These are phyloP conservation scores for Salix suchowensis DNA, from an alignment of 345 rosid species.

Conservation along the genomic window DNA sequence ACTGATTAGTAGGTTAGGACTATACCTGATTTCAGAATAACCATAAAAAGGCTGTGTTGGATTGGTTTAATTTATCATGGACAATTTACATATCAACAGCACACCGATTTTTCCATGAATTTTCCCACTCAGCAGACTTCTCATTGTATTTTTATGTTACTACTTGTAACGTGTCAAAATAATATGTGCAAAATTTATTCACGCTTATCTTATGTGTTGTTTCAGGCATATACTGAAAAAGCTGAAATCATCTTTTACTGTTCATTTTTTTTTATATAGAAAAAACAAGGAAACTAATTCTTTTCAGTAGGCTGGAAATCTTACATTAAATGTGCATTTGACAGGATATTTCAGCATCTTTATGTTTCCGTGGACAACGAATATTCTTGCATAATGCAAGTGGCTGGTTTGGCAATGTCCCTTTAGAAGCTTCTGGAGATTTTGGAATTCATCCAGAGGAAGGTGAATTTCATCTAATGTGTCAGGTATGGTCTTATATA, in stretches of 20 bases:
- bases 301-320: conserved; percentile 2
- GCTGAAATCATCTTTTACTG: background rate
- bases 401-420: conserved; percentile 93
- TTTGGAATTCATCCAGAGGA: conserved; percentile 97
- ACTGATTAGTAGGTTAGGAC: no score
- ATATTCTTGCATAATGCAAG: conserved; percentile 83
- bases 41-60: background rate
- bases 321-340: conserved; percentile 1
- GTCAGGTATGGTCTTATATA: conserved; percentile 58
- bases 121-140: background rate
- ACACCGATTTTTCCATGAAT: background rate
- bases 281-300: background rate
- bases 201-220: background rate
- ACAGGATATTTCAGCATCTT: conserved; percentile 80
- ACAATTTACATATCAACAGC: background rate
- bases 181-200: background rate
- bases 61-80: background rate
- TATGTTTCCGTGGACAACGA: conserved; percentile 89
- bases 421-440: conserved; percentile 97
- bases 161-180: background rate
- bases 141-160: background rate
- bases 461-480: conserved; percentile 96
- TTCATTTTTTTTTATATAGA: background rate
- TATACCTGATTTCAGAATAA: no score
- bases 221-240: background rate